phyloP scores from a whole-genome alignment of 192 early-diverging fungal species.

The Coemansia sp. region DNA sequence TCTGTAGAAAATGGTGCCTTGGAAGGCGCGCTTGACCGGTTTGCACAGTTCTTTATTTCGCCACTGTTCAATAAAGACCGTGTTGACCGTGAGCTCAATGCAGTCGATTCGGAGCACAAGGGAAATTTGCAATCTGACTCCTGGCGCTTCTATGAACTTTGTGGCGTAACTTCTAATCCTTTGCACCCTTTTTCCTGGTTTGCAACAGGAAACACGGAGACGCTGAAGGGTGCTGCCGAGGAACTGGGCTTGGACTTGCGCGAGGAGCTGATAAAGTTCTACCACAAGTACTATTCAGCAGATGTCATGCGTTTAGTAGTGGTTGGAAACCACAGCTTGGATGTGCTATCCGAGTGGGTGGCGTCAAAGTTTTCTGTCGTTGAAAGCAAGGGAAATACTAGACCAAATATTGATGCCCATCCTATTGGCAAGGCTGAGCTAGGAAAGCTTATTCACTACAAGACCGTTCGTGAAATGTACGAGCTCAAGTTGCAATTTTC shows the following conservation, averaged over 20 bases:
- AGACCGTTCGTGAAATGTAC: slow-evolving; percentile 72
- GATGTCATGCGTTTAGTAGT: slow-evolving; percentile 91
- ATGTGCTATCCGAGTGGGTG: slow-evolving; percentile 73
- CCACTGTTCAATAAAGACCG: slow-evolving; percentile 80
- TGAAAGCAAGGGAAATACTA: too few species aligned
- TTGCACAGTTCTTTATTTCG: slow-evolving; percentile 85
- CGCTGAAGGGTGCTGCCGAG: slow-evolving; percentile 58
- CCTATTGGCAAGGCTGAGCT: too few species aligned
- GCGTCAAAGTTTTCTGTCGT: slow-evolving; percentile 70
- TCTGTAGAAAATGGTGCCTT: slow-evolving; percentile 45
- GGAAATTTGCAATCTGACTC: slow-evolving; percentile 74
- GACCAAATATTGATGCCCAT: too few species aligned
- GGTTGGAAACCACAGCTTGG: slow-evolving; percentile 74
- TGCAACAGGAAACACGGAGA: slow-evolving; percentile 79
- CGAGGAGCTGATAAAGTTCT: slow-evolving; percentile 77
- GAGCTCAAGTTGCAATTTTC: slow-evolving; percentile 74
- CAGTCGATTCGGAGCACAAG: slow-evolving; percentile 92
- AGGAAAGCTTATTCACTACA: slow-evolving; percentile 37
- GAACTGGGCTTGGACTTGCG: slow-evolving; percentile 68
- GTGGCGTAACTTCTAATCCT: slow-evolving; percentile 39
- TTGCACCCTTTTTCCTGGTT: slow-evolving; percentile 81
- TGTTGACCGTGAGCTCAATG: slow-evolving; percentile 83
- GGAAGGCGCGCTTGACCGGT: slow-evolving; percentile 64
- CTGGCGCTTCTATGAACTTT: not conserved
- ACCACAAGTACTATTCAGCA: slow-evolving; percentile 84